Base-by-base conservation (phyloP, 2,329 filamentous ascomycete genomes). In the Stachybotrys elegans region DNA sequence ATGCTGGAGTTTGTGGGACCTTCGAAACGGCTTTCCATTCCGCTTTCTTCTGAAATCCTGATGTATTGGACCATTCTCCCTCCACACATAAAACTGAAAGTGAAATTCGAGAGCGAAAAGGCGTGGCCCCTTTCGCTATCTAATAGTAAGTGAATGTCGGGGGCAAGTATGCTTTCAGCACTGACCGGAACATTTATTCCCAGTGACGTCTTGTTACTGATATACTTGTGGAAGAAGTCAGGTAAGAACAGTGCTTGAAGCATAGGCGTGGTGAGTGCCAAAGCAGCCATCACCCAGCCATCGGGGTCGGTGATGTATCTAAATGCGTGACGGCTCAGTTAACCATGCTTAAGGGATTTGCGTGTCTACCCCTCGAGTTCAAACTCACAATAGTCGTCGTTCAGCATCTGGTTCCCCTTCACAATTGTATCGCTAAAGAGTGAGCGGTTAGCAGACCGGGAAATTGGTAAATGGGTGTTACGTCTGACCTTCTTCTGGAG, bases 161-260 rank as follows among this genome's bases (percentile, higher is more conserved):
- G 9, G 9, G 21, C 7, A 22, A 12, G 23, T 6, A 36, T 6
- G 27, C 9, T 22, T 6, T 14, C 14, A 27, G 8, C 11, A 25
- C 41, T n/a, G 19, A 43, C 41, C 9, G 41, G 31, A 35, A 22
- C 19, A 16, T 37, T 29, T 36, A 43, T 43, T 19, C 41, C 41
- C 2, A 43, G 21, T 13, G 41, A 35, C 13, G 41, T 36, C 22
- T 43, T 37, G 21, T 21, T 35, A 6, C 41, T 13, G 14, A 43
- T 14, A 21, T 43, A 43, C 22, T 43, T 43, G 13, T 43, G 37
- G 41, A 43, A 43, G 41, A 43, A 43, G 7, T 43, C 41, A 16
- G 29, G 8, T 17, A 37, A 23, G 32, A 43, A 43, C 11, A 43
- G 25, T 9, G 41, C 41, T 37, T 43, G 41, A 14, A 36, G 11